Percentiles rank a stretch among this genome's conserved stretches.
phyloP scores from a whole-genome alignment of 345 rosid species.

The Angophora floribunda region DNA sequence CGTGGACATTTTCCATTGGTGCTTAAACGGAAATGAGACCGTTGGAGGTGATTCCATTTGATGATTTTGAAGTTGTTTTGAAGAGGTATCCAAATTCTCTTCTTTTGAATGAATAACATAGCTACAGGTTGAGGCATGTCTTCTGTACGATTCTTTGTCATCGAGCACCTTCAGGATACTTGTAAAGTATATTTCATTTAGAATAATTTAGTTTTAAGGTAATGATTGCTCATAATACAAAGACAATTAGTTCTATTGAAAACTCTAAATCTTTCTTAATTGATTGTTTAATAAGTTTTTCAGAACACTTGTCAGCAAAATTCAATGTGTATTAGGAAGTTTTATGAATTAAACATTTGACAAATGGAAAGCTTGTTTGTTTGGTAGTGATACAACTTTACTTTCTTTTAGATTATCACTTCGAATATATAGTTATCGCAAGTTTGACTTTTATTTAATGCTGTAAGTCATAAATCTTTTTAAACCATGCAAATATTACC shows the following conservation, averaged over 20 bases:
- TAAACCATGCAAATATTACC: not conserved
- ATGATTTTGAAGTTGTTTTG: not conserved
- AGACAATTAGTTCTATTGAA: rapidly evolving
- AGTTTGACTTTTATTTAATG: too few species aligned
- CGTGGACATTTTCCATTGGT: not conserved
- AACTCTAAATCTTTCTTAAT: not conserved
- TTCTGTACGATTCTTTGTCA: rapidly evolving
- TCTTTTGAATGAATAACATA: not conserved
- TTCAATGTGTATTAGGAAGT: not conserved
- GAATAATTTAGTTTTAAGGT: not conserved
- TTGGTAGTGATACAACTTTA: not conserved
- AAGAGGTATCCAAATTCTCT: not conserved
- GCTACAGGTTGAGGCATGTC: not conserved
- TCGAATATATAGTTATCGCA: not conserved
- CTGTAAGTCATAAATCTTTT: not conserved
- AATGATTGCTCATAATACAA: not conserved
- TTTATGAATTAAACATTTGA: not conserved
- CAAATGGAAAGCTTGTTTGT: not conserved
- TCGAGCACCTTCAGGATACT: not conserved
- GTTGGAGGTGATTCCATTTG: not conserved
- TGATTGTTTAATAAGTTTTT: not conserved
- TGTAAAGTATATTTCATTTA: not conserved
- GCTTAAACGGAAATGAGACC: not conserved
- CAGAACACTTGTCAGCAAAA: not conserved
- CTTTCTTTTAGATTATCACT: not conserved